These are phyloP conservation scores for Rosa multiflora DNA, from an alignment of 306 rosid species.

Conservation along the genomic window DNA sequence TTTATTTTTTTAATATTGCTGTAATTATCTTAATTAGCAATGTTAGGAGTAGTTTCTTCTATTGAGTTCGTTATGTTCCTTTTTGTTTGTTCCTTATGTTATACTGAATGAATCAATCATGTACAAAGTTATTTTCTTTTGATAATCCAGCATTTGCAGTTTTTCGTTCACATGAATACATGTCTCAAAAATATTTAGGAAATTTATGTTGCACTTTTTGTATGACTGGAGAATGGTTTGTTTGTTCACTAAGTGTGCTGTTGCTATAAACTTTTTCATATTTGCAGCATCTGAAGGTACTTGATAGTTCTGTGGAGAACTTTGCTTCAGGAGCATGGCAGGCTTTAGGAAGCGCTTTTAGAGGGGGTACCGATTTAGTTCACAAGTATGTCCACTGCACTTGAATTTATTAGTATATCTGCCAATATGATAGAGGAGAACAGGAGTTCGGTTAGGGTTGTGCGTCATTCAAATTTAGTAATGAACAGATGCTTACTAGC, in stretches of 20 bases:
- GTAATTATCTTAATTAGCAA: neutral
- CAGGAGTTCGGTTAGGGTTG: neutral
- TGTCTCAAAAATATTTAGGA: neutral
- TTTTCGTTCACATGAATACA: neutral
- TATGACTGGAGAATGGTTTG: neutral
- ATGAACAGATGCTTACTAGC: conserved; percentile 12
- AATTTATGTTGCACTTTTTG: neutral
- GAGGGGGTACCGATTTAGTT: conserved; percentile 73
- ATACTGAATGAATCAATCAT: neutral
- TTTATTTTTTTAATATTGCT: too few relatives aligned
- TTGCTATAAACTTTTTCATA: conserved; percentile 18
- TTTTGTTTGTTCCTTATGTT: neutral
- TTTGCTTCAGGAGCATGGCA: conserved; percentile 97
- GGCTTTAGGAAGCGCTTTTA: conserved; percentile 86
- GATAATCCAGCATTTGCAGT: neutral
- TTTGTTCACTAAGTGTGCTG: conserved; percentile 1
- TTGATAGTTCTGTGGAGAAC: conserved; percentile 90
- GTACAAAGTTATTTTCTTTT: neutral
- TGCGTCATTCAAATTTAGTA: conserved; percentile 14
- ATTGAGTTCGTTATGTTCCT: neutral
- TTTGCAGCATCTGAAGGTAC: conserved; percentile 73
- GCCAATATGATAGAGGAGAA: neutral
- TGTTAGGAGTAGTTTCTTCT: neutral
- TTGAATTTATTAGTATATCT: conserved; percentile 1
- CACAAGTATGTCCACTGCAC: conserved; percentile 54